Evolutionary conservation across 805 yeast species (phyloP).

Genomic region (Kluyveromyces nonfermentans): DNA sequence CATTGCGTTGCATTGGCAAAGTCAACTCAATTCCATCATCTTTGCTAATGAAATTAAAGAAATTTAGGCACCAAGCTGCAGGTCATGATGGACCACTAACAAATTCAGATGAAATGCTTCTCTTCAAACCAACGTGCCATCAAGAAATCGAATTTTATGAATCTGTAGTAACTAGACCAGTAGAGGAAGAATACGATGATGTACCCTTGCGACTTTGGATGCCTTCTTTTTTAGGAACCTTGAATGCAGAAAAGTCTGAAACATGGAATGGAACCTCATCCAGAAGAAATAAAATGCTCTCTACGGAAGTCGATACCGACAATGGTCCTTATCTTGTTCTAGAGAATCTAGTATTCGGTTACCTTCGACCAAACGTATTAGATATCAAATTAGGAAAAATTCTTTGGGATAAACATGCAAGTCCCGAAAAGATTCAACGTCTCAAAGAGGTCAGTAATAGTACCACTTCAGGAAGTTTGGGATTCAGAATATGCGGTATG

Average conservation of each 20-base stretch:
- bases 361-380: conserved; percentile 55
- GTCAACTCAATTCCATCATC: not conserved
- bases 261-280: not conserved
- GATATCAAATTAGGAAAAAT: conserved; percentile 77
- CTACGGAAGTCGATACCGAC: not conserved
- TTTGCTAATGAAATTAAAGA: not conserved
- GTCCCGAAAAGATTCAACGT: conserved; percentile 51
- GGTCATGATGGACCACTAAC: conserved; percentile 81
- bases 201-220: conserved; percentile 21
- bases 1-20: too few species aligned
- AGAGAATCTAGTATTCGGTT: conserved; percentile 59
- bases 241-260: conserved; percentile 15
- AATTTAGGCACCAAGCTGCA: conserved; percentile 62
- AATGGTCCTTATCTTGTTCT: conserved; percentile 44
- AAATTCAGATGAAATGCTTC: conserved; percentile 53
- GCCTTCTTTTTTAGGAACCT: conserved; percentile 24
- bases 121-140: conserved; percentile 56
- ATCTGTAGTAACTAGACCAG: conserved; percentile 10
- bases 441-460: conserved; percentile 50
- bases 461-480: conserved; percentile 76
- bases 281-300: not conserved
- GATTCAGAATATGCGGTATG: conserved; percentile 86
- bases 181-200: conserved; percentile 17
- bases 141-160: conserved; percentile 74
- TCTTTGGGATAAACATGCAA: conserved; percentile 54